phyloP scores from a whole-genome alignment of 768 basidiomycete genomes.

The Mycena haematopus region DNA sequence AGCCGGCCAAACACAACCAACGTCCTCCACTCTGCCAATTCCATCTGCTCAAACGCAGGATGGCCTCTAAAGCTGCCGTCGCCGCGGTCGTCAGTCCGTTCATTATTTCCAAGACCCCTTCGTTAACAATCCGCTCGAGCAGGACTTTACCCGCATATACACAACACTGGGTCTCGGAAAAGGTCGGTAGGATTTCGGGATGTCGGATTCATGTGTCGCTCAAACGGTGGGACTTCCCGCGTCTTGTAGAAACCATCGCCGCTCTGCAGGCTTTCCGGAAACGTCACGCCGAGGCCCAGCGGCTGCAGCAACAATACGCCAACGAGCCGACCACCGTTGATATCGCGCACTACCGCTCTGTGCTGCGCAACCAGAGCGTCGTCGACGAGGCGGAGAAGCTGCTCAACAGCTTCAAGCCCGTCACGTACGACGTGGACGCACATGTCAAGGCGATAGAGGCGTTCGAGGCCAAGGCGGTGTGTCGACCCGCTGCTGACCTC shows the following conservation, averaged over 20 bases:
- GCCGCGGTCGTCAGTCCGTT: constrained; percentile 29
- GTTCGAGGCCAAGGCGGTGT: constrained; percentile 94
- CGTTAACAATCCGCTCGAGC: constrained; percentile 10
- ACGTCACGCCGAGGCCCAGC: constrained; percentile 89
- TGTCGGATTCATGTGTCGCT: constrained; percentile 5
- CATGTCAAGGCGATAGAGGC: constrained; percentile 96
- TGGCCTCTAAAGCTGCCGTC: constrained; percentile 33
- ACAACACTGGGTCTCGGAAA: constrained; percentile 84
- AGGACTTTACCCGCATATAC: constrained; percentile 90
- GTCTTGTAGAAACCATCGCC: constrained; percentile 79
- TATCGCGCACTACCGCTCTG: constrained; percentile 87
- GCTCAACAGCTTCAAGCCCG: constrained; percentile 88
- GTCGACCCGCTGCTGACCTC: constrained; percentile 37
- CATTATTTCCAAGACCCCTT: background rate
- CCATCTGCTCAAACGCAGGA: constrained; percentile 19
- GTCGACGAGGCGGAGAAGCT: constrained; percentile 93
- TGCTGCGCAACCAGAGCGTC: constrained; percentile 91
- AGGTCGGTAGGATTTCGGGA: constrained; percentile 56
- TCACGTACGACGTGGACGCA: constrained; percentile 88
- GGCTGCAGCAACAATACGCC: constrained; percentile 65
- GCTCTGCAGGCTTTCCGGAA: constrained; percentile 96
- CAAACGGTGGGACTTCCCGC: background rate
- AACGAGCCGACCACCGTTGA: constrained; percentile 85
- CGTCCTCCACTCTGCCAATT: background rate
- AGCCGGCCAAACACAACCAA: constrained; percentile 14